Base-by-base conservation (phyloP, 108 stramenopile genomes). In the Discostella stelligeroides region DNA sequence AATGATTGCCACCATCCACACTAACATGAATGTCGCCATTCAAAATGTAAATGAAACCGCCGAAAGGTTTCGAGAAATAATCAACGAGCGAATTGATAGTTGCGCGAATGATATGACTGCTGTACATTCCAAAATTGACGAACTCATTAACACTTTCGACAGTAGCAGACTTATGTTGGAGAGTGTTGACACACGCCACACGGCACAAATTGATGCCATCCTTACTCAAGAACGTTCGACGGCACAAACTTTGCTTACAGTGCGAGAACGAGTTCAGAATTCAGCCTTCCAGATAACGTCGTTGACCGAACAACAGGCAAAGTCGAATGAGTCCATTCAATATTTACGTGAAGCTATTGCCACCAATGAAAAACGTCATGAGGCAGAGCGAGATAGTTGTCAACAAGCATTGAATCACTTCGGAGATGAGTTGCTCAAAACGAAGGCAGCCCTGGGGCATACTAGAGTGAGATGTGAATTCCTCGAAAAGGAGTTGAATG, bases 351-450 rank as follows among this genome's bases (percentile, higher is more conserved):
- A 68, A 9, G 39, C 68, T 9, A 63, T 80, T 15, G 34, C 18
- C 25, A 47, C 15, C 13, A 76, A 76, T 43, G 80, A 80, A 51
- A 39, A 62, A 11, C 68, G 57, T 12, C 63, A 51, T 21, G 63
- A 72, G 28, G 62, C 68, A 4, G 75, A 75, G 30, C 14, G 47
- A n/a, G 63, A 54, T 12, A 60, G 50, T n/a, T 27, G 71, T 2
- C 60, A 71, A 38, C 47, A 67, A 30, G 51, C 55, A 4, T 38
- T 80, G 69, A 43, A 58, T 60, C 68, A 49, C 13, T 80, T 76
- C 34, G 80, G 73, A 5, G 73, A 79, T 41, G 80, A 76, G 34
- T 21, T 80, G 59, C 75, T 73, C 46, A 75, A 70, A 42, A 71
- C 57, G 11, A 80, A 73, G 64, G 69, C 65, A 51, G 46, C 56